phyloP scores from a whole-genome alignment of 352 stramenopile genomes.

The Globisporangium rhizosaccharum region DNA sequence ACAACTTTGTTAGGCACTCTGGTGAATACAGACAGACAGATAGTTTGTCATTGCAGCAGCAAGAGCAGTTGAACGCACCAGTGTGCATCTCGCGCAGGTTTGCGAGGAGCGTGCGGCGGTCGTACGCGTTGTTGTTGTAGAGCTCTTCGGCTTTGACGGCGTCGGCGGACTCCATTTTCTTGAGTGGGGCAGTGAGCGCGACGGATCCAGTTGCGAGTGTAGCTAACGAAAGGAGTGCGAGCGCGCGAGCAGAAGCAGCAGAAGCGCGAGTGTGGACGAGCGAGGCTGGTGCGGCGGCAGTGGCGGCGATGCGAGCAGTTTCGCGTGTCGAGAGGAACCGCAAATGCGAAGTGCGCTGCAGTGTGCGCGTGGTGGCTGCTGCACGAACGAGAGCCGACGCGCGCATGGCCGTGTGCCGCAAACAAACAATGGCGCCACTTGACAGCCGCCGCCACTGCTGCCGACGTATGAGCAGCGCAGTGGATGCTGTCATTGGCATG shows the following conservation, averaged over 20 bases:
- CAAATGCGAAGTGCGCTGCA: conserved; percentile 11
- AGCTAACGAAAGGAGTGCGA: conserved; percentile 19
- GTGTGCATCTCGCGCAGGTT: conserved; percentile 58
- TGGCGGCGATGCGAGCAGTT: conserved; percentile 3
- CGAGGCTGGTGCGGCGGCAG: neutral
- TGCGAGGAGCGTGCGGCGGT: conserved; percentile 60
- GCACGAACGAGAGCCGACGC: conserved; percentile 3
- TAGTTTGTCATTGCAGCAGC: neutral
- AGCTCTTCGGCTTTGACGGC: conserved; percentile 72
- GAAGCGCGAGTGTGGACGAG: conserved; percentile 7
- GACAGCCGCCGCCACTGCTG: too few relatives aligned
- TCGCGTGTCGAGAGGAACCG: conserved; percentile 10
- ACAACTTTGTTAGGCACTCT: neutral
- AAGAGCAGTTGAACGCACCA: conserved; percentile 12
- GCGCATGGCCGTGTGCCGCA: conserved; percentile 4
- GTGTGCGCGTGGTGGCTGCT: neutral
- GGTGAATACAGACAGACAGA: neutral
- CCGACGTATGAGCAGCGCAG: too few relatives aligned
- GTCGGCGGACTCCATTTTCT: conserved; percentile 53
- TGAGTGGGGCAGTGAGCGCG: conserved; percentile 15
- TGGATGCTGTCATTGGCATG: too few relatives aligned
- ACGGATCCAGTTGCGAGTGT: conserved; percentile 7
- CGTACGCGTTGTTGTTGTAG: conserved; percentile 71
- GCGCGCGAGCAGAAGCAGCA: conserved; percentile 13
- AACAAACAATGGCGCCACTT: neutral